A percentile compares a stretch with the other conserved stretches of the same genome.
These are phyloP conservation scores for Pneumocystis carinii DNA, from an alignment of 1,139 yeast species.

Conservation along the genomic window DNA sequence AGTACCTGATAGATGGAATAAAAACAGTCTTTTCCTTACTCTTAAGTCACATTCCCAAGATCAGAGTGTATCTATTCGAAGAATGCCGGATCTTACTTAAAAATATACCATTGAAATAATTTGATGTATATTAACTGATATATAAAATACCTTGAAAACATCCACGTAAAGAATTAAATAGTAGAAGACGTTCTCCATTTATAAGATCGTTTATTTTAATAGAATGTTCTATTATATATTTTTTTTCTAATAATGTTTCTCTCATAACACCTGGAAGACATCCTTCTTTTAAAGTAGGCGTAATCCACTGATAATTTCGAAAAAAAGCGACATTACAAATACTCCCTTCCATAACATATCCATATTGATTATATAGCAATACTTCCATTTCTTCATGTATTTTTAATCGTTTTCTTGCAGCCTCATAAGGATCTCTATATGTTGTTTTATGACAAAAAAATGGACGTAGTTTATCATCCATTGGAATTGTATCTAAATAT, in stretches of 20 bases:
- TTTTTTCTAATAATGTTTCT: not conserved
- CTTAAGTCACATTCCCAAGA: conserved; percentile 64
- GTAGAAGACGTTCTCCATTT: not conserved
- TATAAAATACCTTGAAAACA: not conserved
- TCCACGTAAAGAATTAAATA: conserved; percentile 1
- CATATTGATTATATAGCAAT: not conserved
- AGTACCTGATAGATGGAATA: conserved; percentile 67
- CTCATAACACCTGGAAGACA: conserved; percentile 1
- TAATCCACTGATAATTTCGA: not conserved
- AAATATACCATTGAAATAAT: not conserved
- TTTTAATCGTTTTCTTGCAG: not conserved
- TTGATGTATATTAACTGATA: not conserved
- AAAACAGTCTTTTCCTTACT: conserved; percentile 44
- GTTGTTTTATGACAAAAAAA: not conserved
- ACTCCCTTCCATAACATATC: conserved; percentile 1
- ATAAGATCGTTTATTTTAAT: not conserved
- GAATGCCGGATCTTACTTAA: conserved; percentile 56
- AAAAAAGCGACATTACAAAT: conserved; percentile 1
- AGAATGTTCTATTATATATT: not conserved
- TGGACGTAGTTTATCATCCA: not conserved
- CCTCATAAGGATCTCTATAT: not conserved
- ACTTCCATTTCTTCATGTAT: not conserved
- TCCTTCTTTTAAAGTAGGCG: not conserved
- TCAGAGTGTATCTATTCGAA: conserved; percentile 50
- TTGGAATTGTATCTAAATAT: not conserved